A percentile compares a stretch with the other conserved stretches of the same genome.
Evolutionary conservation across 2,329 filamentous ascomycete species (phyloP).

Genomic region (Fusarium luffae): DNA sequence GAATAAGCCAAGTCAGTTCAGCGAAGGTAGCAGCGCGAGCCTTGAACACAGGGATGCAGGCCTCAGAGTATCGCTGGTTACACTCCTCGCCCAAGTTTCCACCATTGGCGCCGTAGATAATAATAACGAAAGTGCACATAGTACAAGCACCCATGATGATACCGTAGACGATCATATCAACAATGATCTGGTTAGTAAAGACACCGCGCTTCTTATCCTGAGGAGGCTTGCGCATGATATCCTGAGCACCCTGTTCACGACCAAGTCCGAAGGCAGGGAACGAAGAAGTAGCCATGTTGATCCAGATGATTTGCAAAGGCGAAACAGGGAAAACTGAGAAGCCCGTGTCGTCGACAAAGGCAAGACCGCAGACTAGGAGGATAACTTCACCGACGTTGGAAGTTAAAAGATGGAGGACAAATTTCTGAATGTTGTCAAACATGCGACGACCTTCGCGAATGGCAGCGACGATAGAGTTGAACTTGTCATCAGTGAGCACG

Average conservation of each 20-base stretch:
- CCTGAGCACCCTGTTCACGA: slow-evolving; percentile 77
- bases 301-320: slow-evolving; percentile 90
- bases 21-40: slow-evolving; percentile 80
- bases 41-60: slow-evolving; percentile 71
- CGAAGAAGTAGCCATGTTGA: slow-evolving; percentile 92
- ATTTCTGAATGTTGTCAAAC: slow-evolving; percentile 92
- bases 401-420: slow-evolving; percentile 81
- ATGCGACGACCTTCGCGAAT: slow-evolving; percentile 86
- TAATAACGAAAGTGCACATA: slow-evolving; percentile 73
- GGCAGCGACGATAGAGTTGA: slow-evolving; percentile 84
- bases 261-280: slow-evolving; percentile 90
- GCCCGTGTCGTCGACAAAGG: slow-evolving; percentile 76
- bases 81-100: slow-evolving; percentile 69
- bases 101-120: slow-evolving; percentile 66
- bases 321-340: slow-evolving; percentile 88
- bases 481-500: slow-evolving; percentile 88
- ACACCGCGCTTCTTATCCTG: slow-evolving; percentile 75
- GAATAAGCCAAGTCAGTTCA: slow-evolving; percentile 77
- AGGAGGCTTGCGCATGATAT: slow-evolving; percentile 84
- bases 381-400: slow-evolving; percentile 88
- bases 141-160: slow-evolving; percentile 79
- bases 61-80: slow-evolving; percentile 67
- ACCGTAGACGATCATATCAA: slow-evolving; percentile 85
- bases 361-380: slow-evolving; percentile 82
- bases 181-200: slow-evolving; percentile 80